Conservation (phyloP, 805 yeast genomes). For the Metschnikowia borealis region DNA sequence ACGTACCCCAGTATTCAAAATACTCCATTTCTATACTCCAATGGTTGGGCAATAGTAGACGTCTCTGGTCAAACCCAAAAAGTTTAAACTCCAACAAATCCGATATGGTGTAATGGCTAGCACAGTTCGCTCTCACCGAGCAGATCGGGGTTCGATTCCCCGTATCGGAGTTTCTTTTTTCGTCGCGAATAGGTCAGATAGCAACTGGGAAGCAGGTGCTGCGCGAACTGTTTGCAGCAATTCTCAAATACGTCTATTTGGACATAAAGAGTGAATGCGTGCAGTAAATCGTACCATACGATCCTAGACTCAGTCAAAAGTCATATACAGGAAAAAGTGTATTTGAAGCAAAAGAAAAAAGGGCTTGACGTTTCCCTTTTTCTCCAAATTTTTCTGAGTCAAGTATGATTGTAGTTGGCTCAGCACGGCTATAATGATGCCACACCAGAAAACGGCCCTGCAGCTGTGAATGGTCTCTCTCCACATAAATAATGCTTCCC, state of each 20-base stretch:
- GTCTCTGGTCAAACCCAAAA: too few species aligned
- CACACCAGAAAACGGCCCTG: conserved; percentile 1
- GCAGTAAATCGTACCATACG: too few species aligned
- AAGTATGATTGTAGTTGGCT: not conserved
- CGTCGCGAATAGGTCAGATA: too few species aligned
- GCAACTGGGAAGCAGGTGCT: too few species aligned
- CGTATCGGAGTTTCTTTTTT: conserved; percentile 16
- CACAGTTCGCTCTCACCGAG: conserved; percentile 22
- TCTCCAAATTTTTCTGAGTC: not conserved
- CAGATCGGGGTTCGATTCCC: conserved; percentile 22
- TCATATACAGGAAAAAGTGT: not conserved
- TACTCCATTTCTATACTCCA: too few species aligned
- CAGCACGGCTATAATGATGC: not conserved
- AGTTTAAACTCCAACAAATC: not conserved
- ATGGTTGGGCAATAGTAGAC: too few species aligned
- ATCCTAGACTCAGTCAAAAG: too few species aligned
- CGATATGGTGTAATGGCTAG: conserved; percentile 15
- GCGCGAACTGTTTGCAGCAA: too few species aligned
- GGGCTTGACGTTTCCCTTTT: not conserved
- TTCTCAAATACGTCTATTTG: too few species aligned
- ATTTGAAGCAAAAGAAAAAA: not conserved
- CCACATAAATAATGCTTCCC: conserved; percentile 1
- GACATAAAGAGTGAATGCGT: too few species aligned
- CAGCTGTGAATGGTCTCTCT: not conserved
- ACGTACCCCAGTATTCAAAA: too few species aligned